Evolutionary conservation across 164 flowering plant species (phyloP).

Genomic region (Vitis labrusca): DNA sequence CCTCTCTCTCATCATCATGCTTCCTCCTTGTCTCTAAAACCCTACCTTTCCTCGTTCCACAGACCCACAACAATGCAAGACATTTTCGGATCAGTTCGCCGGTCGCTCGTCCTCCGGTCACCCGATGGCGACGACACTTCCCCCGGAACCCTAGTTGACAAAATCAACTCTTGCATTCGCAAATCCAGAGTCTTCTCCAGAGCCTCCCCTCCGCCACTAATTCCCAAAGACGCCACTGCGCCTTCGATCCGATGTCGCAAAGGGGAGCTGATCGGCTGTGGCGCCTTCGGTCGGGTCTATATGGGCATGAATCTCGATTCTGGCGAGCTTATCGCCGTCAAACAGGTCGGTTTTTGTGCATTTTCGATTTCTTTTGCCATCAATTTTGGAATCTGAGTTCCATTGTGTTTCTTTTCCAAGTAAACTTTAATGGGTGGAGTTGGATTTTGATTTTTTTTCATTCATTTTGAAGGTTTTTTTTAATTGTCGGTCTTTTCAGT

Average conservation of each 20-base stretch:
- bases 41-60: background rate
- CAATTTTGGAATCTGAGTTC: background rate
- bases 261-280: conserved; percentile 92
- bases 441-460: too few relatives aligned
- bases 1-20: conserved; percentile 19
- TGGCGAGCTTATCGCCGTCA: conserved; percentile 95
- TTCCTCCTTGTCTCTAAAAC: conserved; percentile 8
- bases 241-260: conserved; percentile 83
- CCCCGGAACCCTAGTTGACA: conserved; percentile 27
- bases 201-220: conserved; percentile 15
- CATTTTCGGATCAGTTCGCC: conserved; percentile 44
- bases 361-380: background rate
- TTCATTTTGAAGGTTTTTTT: too few relatives aligned
- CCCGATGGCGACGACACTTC: conserved; percentile 19
- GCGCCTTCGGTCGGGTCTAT: conserved; percentile 95
- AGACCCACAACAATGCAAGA: conserved; percentile 30
- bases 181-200: conserved; percentile 36
- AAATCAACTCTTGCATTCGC: conserved; percentile 44
- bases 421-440: too few relatives aligned
- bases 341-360: conserved; percentile 53
- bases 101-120: conserved; percentile 43
- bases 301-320: conserved; percentile 99
- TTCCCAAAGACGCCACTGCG: conserved; percentile 6
- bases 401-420: background rate
- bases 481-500: too few relatives aligned